A percentile compares a stretch with the other conserved stretches of the same genome.
phyloP scores from a whole-genome alignment of 2,329 filamentous ascomycete genomes.

The Triangularia setosa region DNA sequence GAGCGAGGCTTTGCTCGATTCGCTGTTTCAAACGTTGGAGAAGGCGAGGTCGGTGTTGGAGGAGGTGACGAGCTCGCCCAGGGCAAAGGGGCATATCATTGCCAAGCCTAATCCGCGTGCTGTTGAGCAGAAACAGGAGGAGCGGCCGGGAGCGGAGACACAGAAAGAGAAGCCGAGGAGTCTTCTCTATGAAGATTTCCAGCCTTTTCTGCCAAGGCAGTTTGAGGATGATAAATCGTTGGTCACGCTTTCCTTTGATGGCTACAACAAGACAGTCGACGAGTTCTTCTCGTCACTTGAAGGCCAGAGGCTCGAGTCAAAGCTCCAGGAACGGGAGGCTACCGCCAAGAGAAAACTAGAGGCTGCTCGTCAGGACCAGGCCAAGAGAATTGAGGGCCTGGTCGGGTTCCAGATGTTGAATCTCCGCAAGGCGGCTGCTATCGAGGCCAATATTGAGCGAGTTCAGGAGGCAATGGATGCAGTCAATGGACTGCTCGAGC shows the following conservation, averaged over 20 bases:
- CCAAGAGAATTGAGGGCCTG: conserved; percentile 77
- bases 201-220: conserved; percentile 83
- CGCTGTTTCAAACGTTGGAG: conserved; percentile 63
- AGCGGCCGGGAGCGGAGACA: conserved; percentile 20
- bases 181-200: conserved; percentile 88
- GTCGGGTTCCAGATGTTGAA: conserved; percentile 80
- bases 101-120: conserved; percentile 54
- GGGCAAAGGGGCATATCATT: conserved; percentile 80
- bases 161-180: conserved; percentile 40
- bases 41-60: conserved; percentile 68
- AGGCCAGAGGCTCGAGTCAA: conserved; percentile 84
- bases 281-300: conserved; percentile 97
- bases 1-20: conserved; percentile 59
- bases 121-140: conserved; percentile 17
- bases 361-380: conserved; percentile 77
- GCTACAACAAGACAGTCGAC: conserved; percentile 90
- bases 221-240: conserved; percentile 64
- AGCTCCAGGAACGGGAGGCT: conserved; percentile 75
- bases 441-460: conserved; percentile 84
- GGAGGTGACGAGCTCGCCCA: conserved; percentile 61
- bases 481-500: conserved; percentile 83
- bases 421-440: conserved; percentile 80
- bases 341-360: conserved; percentile 80
- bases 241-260: conserved; percentile 70
- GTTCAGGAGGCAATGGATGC: conserved; percentile 92